A percentile compares a stretch with the other conserved stretches of the same genome.
phyloP scores from a whole-genome alignment of 2,329 filamentous ascomycete species.

The Chrysoporthe puriensis region DNA sequence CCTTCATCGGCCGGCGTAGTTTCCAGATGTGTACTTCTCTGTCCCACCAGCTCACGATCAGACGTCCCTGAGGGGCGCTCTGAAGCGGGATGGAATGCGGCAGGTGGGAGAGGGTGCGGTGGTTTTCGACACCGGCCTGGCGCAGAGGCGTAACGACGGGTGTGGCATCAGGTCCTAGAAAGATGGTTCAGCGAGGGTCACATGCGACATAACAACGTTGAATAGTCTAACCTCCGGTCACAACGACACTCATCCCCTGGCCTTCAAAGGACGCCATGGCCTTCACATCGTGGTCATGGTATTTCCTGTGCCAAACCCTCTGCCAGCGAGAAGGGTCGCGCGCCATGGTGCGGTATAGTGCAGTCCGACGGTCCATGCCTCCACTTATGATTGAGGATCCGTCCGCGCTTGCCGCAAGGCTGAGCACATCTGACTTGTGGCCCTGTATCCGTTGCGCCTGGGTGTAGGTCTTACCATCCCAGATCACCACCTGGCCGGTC shows the following conservation, averaged over 20 bases:
- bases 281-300: slow-evolving; percentile 95
- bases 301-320: slow-evolving; percentile 82
- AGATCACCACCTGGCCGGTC: slow-evolving; percentile 89
- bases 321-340: slow-evolving; percentile 72
- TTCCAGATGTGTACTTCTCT: slow-evolving; percentile 84
- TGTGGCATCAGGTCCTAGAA: slow-evolving; percentile 77
- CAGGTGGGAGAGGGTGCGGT: slow-evolving; percentile 79
- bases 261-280: slow-evolving; percentile 89
- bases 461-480: slow-evolving; percentile 91
- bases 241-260: slow-evolving; percentile 79
- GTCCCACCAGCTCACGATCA: slow-evolving; percentile 92
- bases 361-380: slow-evolving; percentile 87
- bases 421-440: slow-evolving; percentile 88
- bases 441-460: slow-evolving; percentile 83
- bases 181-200: slow-evolving; percentile 37
- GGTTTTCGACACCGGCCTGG: slow-evolving; percentile 77
- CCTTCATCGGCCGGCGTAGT: slow-evolving; percentile 49
- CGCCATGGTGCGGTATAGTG: slow-evolving; percentile 73
- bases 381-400: slow-evolving; percentile 84
- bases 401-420: slow-evolving; percentile 79
- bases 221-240: slow-evolving; percentile 76
- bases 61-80: slow-evolving; percentile 72
- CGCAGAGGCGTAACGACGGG: slow-evolving; percentile 81
- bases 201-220: background rate
- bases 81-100: slow-evolving; percentile 76